These are phyloP conservation scores for Daldinia decipiens DNA, from an alignment of 495 filamentous ascomycete genomes.

Conservation along the genomic window DNA sequence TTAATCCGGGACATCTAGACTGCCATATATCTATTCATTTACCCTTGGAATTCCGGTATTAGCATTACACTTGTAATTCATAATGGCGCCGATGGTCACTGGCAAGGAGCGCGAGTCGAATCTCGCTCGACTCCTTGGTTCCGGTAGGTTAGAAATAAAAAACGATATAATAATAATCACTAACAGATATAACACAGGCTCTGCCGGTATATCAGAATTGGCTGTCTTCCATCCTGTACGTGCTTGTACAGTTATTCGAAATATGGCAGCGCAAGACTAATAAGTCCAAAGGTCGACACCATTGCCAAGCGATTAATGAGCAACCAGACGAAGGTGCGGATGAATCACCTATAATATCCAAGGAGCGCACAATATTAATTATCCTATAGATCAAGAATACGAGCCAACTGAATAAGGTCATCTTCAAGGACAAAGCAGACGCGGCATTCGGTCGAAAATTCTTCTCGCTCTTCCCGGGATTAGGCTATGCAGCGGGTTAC, in stretches of 20 bases:
- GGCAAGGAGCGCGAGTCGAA: conserved; percentile 89
- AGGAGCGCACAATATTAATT: conserved; percentile 41
- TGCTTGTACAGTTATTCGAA: conserved; percentile 36
- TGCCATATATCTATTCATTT: neutral
- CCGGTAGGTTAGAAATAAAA: conserved; percentile 67
- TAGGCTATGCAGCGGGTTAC: conserved; percentile 97
- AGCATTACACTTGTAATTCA: conserved; percentile 32
- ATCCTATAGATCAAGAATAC: conserved; percentile 65
- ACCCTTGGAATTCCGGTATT: conserved; percentile 3
- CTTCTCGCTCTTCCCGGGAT: conserved; percentile 93
- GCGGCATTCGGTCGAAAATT: conserved; percentile 79
- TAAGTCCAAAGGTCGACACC: conserved; percentile 81
- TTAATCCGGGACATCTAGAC: neutral
- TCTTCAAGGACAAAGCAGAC: conserved; percentile 90
- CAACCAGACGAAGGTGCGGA: conserved; percentile 81
- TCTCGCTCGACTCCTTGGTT: conserved; percentile 85
- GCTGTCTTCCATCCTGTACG: conserved; percentile 95
- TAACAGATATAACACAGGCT: conserved; percentile 64
- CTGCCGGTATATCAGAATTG: conserved; percentile 94
- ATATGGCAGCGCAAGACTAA: conserved; percentile 45
- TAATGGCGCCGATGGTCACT: conserved; percentile 59
- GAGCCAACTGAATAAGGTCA: conserved; percentile 80
- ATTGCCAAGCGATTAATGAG: conserved; percentile 99
- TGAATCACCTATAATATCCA: neutral
- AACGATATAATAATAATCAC: neutral